Evolutionary conservation across 73 alveolate species (phyloP).

Genomic region (Symbiodinium pilosum): DNA sequence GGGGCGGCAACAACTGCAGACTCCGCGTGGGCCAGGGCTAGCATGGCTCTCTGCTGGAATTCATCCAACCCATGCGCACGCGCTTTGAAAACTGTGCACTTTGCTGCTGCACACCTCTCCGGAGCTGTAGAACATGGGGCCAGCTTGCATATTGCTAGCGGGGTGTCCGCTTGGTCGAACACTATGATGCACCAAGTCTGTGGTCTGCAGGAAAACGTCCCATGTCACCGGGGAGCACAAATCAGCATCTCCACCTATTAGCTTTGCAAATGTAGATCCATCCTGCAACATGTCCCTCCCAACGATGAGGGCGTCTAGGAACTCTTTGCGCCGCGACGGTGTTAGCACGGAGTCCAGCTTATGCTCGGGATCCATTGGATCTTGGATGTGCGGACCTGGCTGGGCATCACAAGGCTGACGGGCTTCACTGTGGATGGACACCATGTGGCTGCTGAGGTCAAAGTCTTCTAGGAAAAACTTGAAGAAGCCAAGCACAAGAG

Average conservation of each 20-base stretch:
- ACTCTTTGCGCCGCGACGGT: neutral
- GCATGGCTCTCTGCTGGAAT: constrained; percentile 98
- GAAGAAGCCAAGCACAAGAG: neutral
- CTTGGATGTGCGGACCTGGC: constrained; percentile 17
- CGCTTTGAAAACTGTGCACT: too few species aligned
- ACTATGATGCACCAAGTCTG: neutral
- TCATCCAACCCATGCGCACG: too few species aligned
- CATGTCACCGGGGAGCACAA: constrained; percentile 20
- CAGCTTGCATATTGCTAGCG: neutral
- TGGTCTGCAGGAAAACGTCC: constrained; percentile 6
- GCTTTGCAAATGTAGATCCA: neutral
- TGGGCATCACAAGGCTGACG: neutral
- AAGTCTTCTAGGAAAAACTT: neutral
- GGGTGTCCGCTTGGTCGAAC: neutral
- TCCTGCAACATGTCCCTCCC: neutral
- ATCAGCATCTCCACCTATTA: constrained; percentile 6
- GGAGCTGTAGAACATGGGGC: too few species aligned
- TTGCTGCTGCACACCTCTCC: too few species aligned
- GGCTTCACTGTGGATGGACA: neutral
- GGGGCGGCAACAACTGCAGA: constrained; percentile 99
- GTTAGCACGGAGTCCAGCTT: constrained; percentile 17
- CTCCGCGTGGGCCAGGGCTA: constrained; percentile 98
- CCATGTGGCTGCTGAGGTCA: neutral
- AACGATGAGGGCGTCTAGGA: neutral
- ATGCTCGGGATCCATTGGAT: constrained; percentile 12